Evolutionary conservation across 805 yeast species (phyloP).

Genomic region (Saccharomycopsis schoenii): DNA sequence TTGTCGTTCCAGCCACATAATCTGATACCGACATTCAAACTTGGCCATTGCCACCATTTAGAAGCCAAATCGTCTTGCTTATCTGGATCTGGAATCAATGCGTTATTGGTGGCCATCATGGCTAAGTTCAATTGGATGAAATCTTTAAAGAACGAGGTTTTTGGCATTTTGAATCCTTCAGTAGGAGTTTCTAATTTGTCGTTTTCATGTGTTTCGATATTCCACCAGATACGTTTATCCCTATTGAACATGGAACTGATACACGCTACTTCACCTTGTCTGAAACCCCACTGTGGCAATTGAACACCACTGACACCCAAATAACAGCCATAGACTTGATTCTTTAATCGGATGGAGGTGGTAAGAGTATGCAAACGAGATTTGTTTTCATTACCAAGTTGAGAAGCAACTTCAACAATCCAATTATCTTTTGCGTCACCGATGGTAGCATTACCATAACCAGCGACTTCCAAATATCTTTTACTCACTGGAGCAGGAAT

Average conservation of each 20-base stretch:
- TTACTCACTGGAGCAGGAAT: conserved; percentile 53
- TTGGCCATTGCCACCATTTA: conserved; percentile 83
- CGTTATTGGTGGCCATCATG: conserved; percentile 83
- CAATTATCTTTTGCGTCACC: conserved; percentile 75
- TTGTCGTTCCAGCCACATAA: conserved; percentile 63
- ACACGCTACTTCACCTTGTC: conserved; percentile 94
- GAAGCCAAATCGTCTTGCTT: conserved; percentile 65
- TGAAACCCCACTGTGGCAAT: conserved; percentile 96
- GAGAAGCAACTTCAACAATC: conserved; percentile 61
- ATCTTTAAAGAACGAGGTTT: conserved; percentile 67
- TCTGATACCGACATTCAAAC: conserved; percentile 64
- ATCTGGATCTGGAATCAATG: conserved; percentile 68
- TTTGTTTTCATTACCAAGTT: conserved; percentile 43
- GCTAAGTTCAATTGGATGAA: conserved; percentile 68
- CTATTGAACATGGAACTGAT: conserved; percentile 51
- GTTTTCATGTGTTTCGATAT: conserved; percentile 63
- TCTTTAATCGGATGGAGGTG: conserved; percentile 68
- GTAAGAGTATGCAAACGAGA: conserved; percentile 66
- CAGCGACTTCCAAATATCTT: conserved; percentile 52
- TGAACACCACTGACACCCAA: conserved; percentile 71
- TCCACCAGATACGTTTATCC: conserved; percentile 88
- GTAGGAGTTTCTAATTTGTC: conserved; percentile 49
- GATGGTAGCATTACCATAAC: conserved; percentile 54
- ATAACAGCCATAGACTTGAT: conserved; percentile 66
- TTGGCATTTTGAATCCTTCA: conserved; percentile 56